phyloP scores from a whole-genome alignment of 345 rosid genomes.

The Streptanthus diversifolius region DNA sequence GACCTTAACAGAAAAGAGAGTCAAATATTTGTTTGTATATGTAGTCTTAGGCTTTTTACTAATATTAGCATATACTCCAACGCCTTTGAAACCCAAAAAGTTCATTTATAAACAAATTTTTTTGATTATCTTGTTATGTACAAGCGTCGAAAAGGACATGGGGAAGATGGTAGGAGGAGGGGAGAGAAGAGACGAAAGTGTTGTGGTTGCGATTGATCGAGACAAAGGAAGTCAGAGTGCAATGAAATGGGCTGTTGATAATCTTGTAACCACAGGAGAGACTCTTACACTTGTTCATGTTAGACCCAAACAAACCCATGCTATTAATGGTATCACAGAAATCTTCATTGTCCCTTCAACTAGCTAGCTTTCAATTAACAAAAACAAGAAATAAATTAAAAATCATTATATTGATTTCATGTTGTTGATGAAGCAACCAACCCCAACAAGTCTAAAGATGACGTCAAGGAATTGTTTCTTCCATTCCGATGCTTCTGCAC shows the following conservation, averaged over 20 bases:
- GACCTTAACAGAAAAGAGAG: slow-evolving; percentile 14
- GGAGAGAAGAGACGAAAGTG: slow-evolving; percentile 29
- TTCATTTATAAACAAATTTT: slow-evolving; percentile 11
- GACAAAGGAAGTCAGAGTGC: slow-evolving; percentile 80
- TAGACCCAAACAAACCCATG: slow-evolving; percentile 34
- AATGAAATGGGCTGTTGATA: slow-evolving; percentile 73
- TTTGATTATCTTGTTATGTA: neutral
- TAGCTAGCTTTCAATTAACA: neutral
- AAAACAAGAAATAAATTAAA: neutral
- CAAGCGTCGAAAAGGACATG: neutral
- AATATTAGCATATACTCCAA: slow-evolving; percentile 14
- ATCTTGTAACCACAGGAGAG: slow-evolving; percentile 55
- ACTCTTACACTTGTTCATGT: slow-evolving; percentile 67
- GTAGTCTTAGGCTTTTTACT: neutral
- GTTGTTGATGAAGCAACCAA: slow-evolving; percentile 8
- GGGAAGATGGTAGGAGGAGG: neutral
- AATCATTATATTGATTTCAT: neutral
- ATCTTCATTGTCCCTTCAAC: neutral
- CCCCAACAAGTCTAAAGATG: slow-evolving; percentile 9
- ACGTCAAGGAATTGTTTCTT: slow-evolving; percentile 57
- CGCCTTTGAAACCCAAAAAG: neutral
- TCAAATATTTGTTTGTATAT: neutral
- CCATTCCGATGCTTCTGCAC: slow-evolving; percentile 87
- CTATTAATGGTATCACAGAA: slow-evolving; percentile 1
- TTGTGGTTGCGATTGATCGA: slow-evolving; percentile 69